A percentile compares a stretch with the other conserved stretches of the same genome.
Evolutionary conservation across 176 grass and related monocot species (phyloP).

Genomic region (Otatea glauca): DNA sequence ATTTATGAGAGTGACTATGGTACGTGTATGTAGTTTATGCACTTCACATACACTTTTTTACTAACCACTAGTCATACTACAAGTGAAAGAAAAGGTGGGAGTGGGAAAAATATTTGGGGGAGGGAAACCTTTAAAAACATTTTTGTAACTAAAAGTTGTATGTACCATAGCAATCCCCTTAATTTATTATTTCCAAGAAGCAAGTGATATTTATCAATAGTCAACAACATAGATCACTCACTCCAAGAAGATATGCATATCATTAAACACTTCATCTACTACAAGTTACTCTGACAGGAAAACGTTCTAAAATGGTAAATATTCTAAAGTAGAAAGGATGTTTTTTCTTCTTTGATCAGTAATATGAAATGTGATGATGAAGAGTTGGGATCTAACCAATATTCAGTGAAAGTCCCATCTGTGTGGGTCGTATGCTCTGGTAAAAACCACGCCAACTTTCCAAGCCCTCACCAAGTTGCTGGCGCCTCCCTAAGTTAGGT

Average conservation of each 20-base stretch:
- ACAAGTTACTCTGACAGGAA: background rate
- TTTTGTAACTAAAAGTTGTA: background rate
- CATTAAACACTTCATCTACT: background rate
- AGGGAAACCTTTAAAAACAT: background rate
- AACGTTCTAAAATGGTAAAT: background rate
- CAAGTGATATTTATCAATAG: slow-evolving; percentile 7
- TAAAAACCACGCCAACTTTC: slow-evolving; percentile 79
- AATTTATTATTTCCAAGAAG: background rate
- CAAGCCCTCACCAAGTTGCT: slow-evolving; percentile 68
- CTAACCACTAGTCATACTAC: background rate
- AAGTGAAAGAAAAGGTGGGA: background rate
- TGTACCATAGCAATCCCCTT: background rate
- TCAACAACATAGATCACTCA: background rate
- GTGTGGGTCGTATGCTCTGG: slow-evolving; percentile 73
- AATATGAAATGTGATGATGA: slow-evolving; percentile 6
- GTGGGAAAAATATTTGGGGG: background rate
- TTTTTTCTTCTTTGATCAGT: background rate
- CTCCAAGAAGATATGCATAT: background rate
- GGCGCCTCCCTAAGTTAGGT: slow-evolving; percentile 59
- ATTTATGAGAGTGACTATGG: background rate
- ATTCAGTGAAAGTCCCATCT: slow-evolving; percentile 76
- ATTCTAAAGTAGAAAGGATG: background rate
- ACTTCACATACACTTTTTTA: background rate
- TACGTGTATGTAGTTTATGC: background rate
- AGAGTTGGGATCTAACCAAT: slow-evolving; percentile 55